These are phyloP conservation scores for Lagenaria siceraria DNA, from an alignment of 306 rosid genomes.

Conservation along the genomic window DNA sequence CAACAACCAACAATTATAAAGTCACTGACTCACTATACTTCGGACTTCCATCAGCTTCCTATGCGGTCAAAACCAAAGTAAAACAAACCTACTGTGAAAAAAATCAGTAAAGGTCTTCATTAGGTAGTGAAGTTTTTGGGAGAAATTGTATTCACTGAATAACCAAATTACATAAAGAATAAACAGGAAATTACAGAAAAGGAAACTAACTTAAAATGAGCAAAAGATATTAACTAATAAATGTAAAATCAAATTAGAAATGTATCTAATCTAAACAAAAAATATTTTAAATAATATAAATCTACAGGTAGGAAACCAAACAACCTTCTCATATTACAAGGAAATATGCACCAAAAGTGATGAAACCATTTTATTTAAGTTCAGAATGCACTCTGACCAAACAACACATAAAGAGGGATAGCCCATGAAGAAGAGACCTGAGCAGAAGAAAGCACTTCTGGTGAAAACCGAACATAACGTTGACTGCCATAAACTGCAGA, in stretches of 20 bases:
- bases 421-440: constrained; percentile 38
- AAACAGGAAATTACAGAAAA: no score
- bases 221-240: not conserved
- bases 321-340: not conserved
- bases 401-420: not conserved
- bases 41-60: not conserved
- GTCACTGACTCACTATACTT: not conserved
- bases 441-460: constrained; percentile 76
- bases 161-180: no score
- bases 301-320: not conserved
- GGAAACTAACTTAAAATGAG: not conserved
- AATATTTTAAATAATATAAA: no score
- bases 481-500: constrained; percentile 99
- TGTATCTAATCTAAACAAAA: not conserved
- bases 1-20: not conserved
- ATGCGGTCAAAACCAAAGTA: not conserved
- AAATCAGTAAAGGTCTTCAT: not conserved
- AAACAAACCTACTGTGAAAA: not conserved
- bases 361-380: not conserved
- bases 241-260: not conserved
- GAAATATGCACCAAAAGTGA: not conserved
- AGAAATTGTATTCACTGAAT: no score
- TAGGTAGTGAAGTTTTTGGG: not conserved
- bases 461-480: constrained; percentile 91
- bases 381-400: not conserved